Conservation (phyloP, 768 basidiomycete genomes). For the Lenzites betulinus region DNA sequence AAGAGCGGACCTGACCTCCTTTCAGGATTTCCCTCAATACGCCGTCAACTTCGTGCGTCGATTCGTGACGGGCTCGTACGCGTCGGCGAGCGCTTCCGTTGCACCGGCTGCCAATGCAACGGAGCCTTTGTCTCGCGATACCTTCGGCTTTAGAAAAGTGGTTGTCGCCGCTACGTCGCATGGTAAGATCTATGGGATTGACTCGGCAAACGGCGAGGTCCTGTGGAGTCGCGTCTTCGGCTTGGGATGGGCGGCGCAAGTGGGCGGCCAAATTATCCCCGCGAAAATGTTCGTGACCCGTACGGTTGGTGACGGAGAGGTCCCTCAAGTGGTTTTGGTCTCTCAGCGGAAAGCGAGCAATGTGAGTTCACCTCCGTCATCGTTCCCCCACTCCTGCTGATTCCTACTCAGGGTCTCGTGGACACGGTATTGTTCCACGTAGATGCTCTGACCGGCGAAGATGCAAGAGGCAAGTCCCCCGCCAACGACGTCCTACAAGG, state of each 20-base stretch:
- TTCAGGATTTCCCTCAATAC: constrained; percentile 72
- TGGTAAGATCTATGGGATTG: constrained; percentile 82
- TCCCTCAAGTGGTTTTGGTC: constrained; percentile 63
- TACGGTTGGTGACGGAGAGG: constrained; percentile 45
- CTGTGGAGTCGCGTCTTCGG: constrained; percentile 83
- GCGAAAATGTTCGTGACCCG: constrained; percentile 60
- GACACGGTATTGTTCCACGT: constrained; percentile 80
- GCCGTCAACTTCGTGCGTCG: constrained; percentile 64
- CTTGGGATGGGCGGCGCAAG: constrained; percentile 60
- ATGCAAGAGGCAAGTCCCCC: constrained; percentile 36
- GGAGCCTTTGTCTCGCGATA: constrained; percentile 58
- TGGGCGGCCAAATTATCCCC: constrained; percentile 59
- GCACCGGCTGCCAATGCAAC: constrained; percentile 36
- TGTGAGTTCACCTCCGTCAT: constrained; percentile 42
- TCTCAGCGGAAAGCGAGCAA: constrained; percentile 63
- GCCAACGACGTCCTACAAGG: constrained; percentile 53
- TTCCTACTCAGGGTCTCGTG: constrained; percentile 48
- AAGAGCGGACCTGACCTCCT: not conserved
- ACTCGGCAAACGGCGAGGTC: constrained; percentile 74
- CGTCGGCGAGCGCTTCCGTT: constrained; percentile 44
- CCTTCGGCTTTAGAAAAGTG: constrained; percentile 87
- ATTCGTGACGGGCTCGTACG: constrained; percentile 70
- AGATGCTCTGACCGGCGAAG: constrained; percentile 78
- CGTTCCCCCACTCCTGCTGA: not conserved
- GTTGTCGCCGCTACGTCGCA: constrained; percentile 69